These are phyloP conservation scores for Talaromyces albobiverticillius DNA, from an alignment of 2,329 filamentous ascomycete species.

Conservation along the genomic window DNA sequence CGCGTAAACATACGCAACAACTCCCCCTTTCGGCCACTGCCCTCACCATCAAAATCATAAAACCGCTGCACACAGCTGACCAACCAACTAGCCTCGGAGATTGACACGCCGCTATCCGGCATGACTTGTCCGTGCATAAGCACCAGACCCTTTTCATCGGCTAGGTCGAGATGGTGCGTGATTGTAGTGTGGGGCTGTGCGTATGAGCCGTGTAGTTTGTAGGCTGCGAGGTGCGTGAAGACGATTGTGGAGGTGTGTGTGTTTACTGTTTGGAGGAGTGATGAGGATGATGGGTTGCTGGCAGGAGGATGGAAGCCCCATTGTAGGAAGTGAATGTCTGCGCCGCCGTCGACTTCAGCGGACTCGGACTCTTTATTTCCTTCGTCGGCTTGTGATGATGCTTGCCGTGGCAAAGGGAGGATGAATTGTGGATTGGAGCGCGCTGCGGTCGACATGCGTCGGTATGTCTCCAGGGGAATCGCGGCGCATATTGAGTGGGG, in stretches of 20 bases:
- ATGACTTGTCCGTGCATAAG: constrained; percentile 81
- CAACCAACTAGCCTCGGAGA: constrained; percentile 83
- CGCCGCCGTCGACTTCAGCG: constrained; percentile 50
- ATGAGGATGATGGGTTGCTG: constrained; percentile 21
- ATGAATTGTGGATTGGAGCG: constrained; percentile 82
- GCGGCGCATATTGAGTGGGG: constrained; percentile 77
- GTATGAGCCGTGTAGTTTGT: constrained; percentile 84
- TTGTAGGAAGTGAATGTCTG: constrained; percentile 94
- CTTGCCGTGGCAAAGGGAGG: constrained; percentile 67
- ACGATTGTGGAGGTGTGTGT: constrained; percentile 70
- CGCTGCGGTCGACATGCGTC: constrained; percentile 67
- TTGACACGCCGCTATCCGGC: constrained; percentile 70
- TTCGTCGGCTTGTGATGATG: constrained; percentile 19
- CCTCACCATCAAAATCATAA: constrained; percentile 63
- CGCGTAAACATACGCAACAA: constrained; percentile 77
- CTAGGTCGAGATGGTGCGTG: constrained; percentile 84
- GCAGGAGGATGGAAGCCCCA: constrained; percentile 80
- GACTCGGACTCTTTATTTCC: constrained; percentile 21
- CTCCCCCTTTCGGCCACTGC: constrained; percentile 60
- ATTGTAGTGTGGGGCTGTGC: constrained; percentile 90
- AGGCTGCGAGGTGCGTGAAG: constrained; percentile 92
- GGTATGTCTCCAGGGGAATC: constrained; percentile 72
- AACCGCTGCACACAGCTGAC: constrained; percentile 93
- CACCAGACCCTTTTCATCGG: constrained; percentile 70
- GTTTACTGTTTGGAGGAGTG: constrained; percentile 38